Evolutionary conservation across 1,284 basidiomycete genomes (phyloP), one percentile per base, ranked within the genome.

Genomic region (Cryptococcus hybrid): DNA sequence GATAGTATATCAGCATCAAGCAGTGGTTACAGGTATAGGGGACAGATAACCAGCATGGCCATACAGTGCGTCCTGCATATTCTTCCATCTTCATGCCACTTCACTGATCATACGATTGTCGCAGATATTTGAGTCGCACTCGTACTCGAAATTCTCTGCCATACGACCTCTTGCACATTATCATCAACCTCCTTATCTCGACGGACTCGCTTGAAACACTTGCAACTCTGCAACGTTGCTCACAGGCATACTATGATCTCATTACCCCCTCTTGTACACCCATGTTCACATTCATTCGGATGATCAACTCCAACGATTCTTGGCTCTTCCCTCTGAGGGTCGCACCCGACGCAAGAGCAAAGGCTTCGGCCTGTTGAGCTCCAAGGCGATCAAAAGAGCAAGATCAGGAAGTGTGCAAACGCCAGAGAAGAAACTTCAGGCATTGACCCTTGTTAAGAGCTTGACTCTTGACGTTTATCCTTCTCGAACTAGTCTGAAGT

Each of bases 261-360:
- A 58, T 61, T 18, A 58, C 56, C 8, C 60, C 9, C n/a, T 61
- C 15, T 39, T 61, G 2, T 61, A 61, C 37, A 55, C 45, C n/a
- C 35, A 56, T 36, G 54, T 61, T 3, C 54, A 56, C 15, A 54
- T 61, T n/a, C 44, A 13, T 15, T 54, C 51, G 11, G 60, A 61
- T 39, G 60, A 61, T 15, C 57, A 58, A 44, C 52, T 61, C 15
- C 60, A 61, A 36, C 40, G 45, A 8, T 58, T 61, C 42, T 37
- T 61, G 3, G 37, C 51, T 18, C 40, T 58, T 11, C 55, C 55
- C 44, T 40, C 42, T 24, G 51, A 57, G n/a, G 39, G 37, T 9
- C 39, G 51, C 2, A 12, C 38, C 18, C 40, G 43, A 8, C 47
- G 46, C 13, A 57, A 47, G 37, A 35, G 38, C 9, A 52, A 34